phyloP scores from a whole-genome alignment of 2,329 filamentous ascomycete species.

The Fusarium sp. region DNA sequence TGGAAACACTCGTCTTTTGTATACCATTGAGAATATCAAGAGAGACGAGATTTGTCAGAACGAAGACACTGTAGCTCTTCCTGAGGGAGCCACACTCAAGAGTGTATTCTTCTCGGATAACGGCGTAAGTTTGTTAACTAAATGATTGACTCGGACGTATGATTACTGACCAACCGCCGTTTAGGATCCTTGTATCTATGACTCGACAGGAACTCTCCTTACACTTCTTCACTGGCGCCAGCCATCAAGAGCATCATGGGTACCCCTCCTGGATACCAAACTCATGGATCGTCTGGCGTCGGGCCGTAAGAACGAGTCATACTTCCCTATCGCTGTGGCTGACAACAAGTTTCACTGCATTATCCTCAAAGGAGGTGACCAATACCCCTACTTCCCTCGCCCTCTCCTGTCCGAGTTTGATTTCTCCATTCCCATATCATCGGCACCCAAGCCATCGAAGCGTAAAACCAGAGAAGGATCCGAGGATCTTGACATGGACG shows the following conservation, averaged over 20 bases:
- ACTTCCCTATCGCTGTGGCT: conserved; percentile 96
- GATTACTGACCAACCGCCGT: conserved; percentile 8
- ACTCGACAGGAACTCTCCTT: conserved; percentile 88
- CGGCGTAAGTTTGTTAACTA: conserved; percentile 70
- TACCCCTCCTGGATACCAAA: conserved; percentile 90
- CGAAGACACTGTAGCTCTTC: conserved; percentile 89
- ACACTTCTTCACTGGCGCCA: conserved; percentile 92
- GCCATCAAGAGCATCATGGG: conserved; percentile 87
- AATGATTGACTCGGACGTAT: background rate
- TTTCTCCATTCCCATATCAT: conserved; percentile 84
- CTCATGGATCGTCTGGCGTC: conserved; percentile 83
- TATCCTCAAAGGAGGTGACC: conserved; percentile 95
- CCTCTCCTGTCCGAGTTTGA: conserved; percentile 93
- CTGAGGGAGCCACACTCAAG: conserved; percentile 77
- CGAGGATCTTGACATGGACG: conserved; percentile 51
- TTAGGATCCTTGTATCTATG: conserved; percentile 94
- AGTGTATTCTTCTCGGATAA: conserved; percentile 92
- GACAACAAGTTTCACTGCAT: conserved; percentile 97
- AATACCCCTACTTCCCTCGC: conserved; percentile 91
- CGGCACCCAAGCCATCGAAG: conserved; percentile 55
- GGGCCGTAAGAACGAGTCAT: conserved; percentile 87
- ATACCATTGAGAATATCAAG: conserved; percentile 95
- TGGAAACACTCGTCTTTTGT: conserved; percentile 81
- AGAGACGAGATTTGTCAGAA: conserved; percentile 94
- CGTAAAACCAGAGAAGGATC: conserved; percentile 47